phyloP scores from a whole-genome alignment of 345 rosid genomes.

The Viola odorata region DNA sequence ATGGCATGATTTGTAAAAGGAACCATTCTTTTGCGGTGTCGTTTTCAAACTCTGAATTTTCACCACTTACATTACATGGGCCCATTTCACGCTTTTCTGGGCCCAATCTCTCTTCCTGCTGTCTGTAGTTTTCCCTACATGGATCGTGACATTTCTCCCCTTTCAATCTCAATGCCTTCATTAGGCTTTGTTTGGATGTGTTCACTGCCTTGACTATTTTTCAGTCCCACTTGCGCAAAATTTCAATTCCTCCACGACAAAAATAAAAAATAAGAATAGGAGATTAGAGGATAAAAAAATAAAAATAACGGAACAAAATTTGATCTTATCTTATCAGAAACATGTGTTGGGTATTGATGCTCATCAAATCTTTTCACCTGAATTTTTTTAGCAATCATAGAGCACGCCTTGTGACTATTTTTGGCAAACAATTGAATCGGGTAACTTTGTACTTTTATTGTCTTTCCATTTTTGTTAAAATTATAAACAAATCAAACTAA shows the following conservation, averaged over 20 bases:
- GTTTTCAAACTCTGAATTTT: constrained; percentile 11
- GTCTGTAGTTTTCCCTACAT: constrained; percentile 64
- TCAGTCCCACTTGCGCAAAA: constrained; percentile 16
- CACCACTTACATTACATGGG: constrained; percentile 21
- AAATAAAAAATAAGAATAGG: too few relatives aligned
- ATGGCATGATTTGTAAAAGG: background rate
- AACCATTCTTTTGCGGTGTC: constrained; percentile 3
- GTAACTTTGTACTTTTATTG: too few relatives aligned
- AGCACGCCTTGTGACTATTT: too few relatives aligned
- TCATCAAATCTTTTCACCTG: background rate
- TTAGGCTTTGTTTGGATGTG: constrained; percentile 28
- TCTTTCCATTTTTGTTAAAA: too few relatives aligned
- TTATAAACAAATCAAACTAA: too few relatives aligned
- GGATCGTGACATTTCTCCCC: constrained; percentile 33
- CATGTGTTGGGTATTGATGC: background rate
- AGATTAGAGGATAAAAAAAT: too few relatives aligned
- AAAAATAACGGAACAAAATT: too few relatives aligned
- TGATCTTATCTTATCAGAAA: constrained; percentile 2
- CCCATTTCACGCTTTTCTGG: constrained; percentile 10
- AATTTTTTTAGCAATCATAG: background rate
- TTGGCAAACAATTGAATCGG: too few relatives aligned
- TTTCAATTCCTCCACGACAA: constrained; percentile 2
- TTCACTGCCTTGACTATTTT: constrained; percentile 12
- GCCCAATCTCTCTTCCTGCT: constrained; percentile 22
- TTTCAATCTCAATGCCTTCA: constrained; percentile 21